Evolutionary conservation across 805 yeast genomes (phyloP).

Genomic region (Wickerhamomyces silvicola): DNA sequence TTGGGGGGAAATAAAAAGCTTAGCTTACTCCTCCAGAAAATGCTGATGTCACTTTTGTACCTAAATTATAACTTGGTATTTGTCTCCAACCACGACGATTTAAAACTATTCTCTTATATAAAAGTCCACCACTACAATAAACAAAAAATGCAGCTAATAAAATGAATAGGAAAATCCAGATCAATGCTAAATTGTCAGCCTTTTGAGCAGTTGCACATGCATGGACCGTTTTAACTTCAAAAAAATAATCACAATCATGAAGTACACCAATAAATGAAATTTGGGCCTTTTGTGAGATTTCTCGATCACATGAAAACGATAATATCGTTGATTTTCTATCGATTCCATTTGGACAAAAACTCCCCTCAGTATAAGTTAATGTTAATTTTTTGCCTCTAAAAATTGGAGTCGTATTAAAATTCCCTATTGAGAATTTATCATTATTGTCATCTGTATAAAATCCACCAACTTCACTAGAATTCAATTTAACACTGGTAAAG

Average conservation of each 20-base stretch:
- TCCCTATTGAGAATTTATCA: slow-evolving; percentile 51
- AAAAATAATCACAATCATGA: slow-evolving; percentile 75
- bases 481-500: slow-evolving; percentile 12
- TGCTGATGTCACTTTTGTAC: slow-evolving; percentile 20
- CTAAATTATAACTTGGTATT: slow-evolving; percentile 23
- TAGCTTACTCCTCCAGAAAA: slow-evolving; percentile 23
- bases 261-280: slow-evolving; percentile 64
- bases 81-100: slow-evolving; percentile 31
- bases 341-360: slow-evolving; percentile 49
- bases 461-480: slow-evolving; percentile 47
- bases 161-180: slow-evolving; percentile 58
- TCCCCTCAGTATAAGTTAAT: slow-evolving; percentile 66
- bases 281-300: slow-evolving; percentile 56
- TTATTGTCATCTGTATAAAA: slow-evolving; percentile 43
- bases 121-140: slow-evolving; percentile 36
- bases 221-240: slow-evolving; percentile 77
- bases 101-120: slow-evolving; percentile 29
- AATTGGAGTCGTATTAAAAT: slow-evolving; percentile 50
- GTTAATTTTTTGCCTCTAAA: slow-evolving; percentile 69
- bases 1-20: too few relatives aligned
- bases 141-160: slow-evolving; percentile 34
- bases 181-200: slow-evolving; percentile 55
- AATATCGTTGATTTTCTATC: slow-evolving; percentile 58
- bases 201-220: slow-evolving; percentile 80
- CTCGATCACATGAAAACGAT: slow-evolving; percentile 75